Base-by-base conservation (phyloP, 1,284 basidiomycete species). In the Leccinum griseonigrum region DNA sequence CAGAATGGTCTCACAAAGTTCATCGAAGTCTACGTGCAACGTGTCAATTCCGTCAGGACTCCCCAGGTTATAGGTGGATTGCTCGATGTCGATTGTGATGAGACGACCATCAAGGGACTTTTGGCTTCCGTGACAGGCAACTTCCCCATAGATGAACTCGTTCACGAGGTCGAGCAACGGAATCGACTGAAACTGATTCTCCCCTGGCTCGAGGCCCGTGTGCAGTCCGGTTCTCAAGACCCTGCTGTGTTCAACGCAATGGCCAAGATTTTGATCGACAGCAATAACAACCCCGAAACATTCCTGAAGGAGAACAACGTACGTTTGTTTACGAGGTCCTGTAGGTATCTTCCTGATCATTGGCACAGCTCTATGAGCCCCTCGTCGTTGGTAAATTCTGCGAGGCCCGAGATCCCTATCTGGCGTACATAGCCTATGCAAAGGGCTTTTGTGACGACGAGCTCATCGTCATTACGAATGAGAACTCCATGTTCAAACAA, bases 401-500 rank as follows among this genome's bases (percentile, higher is more conserved):
- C 79, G 97, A 99, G 81, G 94, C 94, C 67, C 92, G 97, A 58
- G 97, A 99, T 76, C 97, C 97, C 7, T 98, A 98, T 80, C 84
- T 99, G 63, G 97, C 97, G 31, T 99, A 97, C 81, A 99, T 99
- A 71, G 97, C 97, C 1, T 99, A 99, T 75, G 97, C 97, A 58
- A 99, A 99, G 78, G 97, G 97, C 67, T 92, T 98, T 80, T 99
- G 97, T 74, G 97, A 99, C 69, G 95, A 99, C 11, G 97, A 99
- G 78, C 86, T 99, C 68, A 95, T 99, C 74, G 77, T 87, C 36
- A 97, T 99, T 77, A 99, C 97, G 60, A 99, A 99, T 75, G 97
- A 98, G 70, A 99, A 99, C 81, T 91, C 95, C 36, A 99, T 99
- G 97, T 99, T 97, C 86, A 99, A 99, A 81, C 97, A 99, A 74